Conservation (phyloP, 176 grass and related monocot species). For the Elaeis guineensis region DNA sequence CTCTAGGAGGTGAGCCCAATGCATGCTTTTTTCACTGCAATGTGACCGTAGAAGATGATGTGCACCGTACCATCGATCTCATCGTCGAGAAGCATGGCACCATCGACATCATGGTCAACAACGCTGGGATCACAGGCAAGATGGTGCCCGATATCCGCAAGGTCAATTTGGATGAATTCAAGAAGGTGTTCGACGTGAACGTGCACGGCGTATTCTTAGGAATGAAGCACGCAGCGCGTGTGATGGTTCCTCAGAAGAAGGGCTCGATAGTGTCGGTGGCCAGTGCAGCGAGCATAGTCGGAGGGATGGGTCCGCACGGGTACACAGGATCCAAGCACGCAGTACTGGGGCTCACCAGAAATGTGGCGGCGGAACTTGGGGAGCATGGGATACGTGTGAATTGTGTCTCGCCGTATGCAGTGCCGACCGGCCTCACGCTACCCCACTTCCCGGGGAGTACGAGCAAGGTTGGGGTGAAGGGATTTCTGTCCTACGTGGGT, state of each 20-base stretch:
- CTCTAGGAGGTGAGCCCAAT: slow-evolving; percentile 26
- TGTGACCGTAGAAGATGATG: slow-evolving; percentile 49
- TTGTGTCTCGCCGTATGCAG: slow-evolving; percentile 65
- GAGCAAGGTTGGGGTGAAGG: slow-evolving; percentile 12
- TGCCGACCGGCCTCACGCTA: slow-evolving; percentile 47
- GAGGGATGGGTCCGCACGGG: slow-evolving; percentile 50
- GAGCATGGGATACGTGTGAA: slow-evolving; percentile 76
- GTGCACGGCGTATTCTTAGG: slow-evolving; percentile 57
- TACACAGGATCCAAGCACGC: slow-evolving; percentile 79
- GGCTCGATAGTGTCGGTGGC: slow-evolving; percentile 62
- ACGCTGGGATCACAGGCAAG: slow-evolving; percentile 51
- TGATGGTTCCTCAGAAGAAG: slow-evolving; percentile 52
- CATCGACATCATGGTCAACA: slow-evolving; percentile 84
- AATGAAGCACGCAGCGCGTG: slow-evolving; percentile 77
- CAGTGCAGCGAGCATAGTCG: slow-evolving; percentile 40
- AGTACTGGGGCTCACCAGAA: slow-evolving; percentile 67
- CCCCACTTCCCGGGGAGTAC: slow-evolving; percentile 23
- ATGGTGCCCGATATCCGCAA: slow-evolving; percentile 41
- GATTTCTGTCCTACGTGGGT: slow-evolving; percentile 36
- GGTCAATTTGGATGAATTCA: slow-evolving; percentile 35
- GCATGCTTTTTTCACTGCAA: slow-evolving; percentile 64
- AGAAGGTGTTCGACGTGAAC: slow-evolving; percentile 62
- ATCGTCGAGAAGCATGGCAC: slow-evolving; percentile 33
- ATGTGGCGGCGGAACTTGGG: slow-evolving; percentile 52
- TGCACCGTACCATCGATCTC: slow-evolving; percentile 45